These are phyloP conservation scores for Phytophthora ohioensis DNA, from an alignment of 352 stramenopile genomes.

Conservation along the genomic window DNA sequence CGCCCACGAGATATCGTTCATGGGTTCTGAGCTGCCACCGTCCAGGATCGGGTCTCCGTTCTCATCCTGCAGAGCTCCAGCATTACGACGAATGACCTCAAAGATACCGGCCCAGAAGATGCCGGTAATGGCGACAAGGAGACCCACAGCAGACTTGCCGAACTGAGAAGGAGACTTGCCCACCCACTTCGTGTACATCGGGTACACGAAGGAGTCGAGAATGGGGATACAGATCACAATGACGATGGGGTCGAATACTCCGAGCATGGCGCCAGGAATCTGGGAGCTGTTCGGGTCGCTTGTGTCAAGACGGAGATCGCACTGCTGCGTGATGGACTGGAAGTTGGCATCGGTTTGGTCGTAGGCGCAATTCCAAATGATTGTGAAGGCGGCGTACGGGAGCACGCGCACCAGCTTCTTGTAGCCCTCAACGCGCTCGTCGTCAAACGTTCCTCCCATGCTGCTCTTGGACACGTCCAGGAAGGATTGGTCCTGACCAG, in stretches of 20 bases:
- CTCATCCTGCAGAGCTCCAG: conserved; percentile 42
- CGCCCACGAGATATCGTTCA: conserved; percentile 71
- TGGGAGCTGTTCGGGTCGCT: conserved; percentile 51
- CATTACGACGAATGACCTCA: conserved; percentile 62
- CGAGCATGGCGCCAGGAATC: conserved; percentile 63
- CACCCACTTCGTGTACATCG: conserved; percentile 40
- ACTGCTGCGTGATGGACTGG: conserved; percentile 78
- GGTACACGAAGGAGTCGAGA: conserved; percentile 52
- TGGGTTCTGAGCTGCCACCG: conserved; percentile 49
- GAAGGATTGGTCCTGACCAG: conserved; percentile 45
- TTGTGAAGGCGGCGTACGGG: conserved; percentile 62
- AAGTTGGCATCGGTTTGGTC: conserved; percentile 79
- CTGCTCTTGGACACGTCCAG: conserved; percentile 52
- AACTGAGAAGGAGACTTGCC: conserved; percentile 45
- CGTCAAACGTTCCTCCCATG: conserved; percentile 48
- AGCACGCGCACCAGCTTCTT: conserved; percentile 60
- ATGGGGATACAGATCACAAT: conserved; percentile 54
- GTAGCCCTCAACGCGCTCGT: conserved; percentile 57
- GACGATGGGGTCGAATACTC: conserved; percentile 55
- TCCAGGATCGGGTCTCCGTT: conserved; percentile 53
- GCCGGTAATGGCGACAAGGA: conserved; percentile 44
- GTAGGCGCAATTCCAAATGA: conserved; percentile 71
- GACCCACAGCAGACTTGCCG: conserved; percentile 42
- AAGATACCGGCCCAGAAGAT: conserved; percentile 59
- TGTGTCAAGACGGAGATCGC: conserved; percentile 58